Evolutionary conservation across 2,329 filamentous ascomycete species (phyloP).

Genomic region (Penicillium sp.): DNA sequence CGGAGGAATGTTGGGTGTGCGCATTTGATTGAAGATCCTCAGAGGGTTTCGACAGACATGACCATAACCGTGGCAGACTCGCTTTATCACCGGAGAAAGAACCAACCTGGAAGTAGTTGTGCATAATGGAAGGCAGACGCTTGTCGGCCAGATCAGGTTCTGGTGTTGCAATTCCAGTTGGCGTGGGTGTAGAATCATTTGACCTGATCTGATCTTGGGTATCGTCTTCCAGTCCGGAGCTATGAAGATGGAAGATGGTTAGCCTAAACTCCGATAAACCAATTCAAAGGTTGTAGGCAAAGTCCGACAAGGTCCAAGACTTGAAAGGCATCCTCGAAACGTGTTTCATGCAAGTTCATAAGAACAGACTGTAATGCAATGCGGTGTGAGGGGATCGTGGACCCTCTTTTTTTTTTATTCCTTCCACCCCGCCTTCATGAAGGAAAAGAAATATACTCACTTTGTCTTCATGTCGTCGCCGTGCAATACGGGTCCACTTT

Average conservation of each 20-base stretch:
- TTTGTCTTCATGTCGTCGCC: slow-evolving; percentile 59
- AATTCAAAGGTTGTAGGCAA: slow-evolving; percentile 2
- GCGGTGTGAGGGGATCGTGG: slow-evolving; percentile 18
- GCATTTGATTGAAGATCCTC: slow-evolving; percentile 15
- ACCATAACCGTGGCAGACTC: slow-evolving; percentile 43
- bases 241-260: slow-evolving; percentile 25
- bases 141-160: slow-evolving; percentile 93
- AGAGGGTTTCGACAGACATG: slow-evolving; percentile 32
- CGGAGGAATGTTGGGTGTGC: slow-evolving; percentile 15
- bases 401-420: slow-evolving; percentile 8
- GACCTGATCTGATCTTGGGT: slow-evolving; percentile 58
- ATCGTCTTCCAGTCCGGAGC: slow-evolving; percentile 41
- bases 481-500: slow-evolving; percentile 50
- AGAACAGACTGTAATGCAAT: slow-evolving; percentile 15
- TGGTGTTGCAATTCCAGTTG: slow-evolving; percentile 75
- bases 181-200: slow-evolving; percentile 75
- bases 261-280: slow-evolving; percentile 19
- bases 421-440: slow-evolving; percentile 1
- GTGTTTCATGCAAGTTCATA: slow-evolving; percentile 12
- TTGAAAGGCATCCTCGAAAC: slow-evolving; percentile 2
- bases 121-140: slow-evolving; percentile 89
- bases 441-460: slow-evolving; percentile 44
- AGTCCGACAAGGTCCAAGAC: slow-evolving; percentile 6
- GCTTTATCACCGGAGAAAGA: slow-evolving; percentile 70
- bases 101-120: slow-evolving; percentile 99